phyloP scores from a whole-genome alignment of 306 rosid species.

The Castanea crenata region DNA sequence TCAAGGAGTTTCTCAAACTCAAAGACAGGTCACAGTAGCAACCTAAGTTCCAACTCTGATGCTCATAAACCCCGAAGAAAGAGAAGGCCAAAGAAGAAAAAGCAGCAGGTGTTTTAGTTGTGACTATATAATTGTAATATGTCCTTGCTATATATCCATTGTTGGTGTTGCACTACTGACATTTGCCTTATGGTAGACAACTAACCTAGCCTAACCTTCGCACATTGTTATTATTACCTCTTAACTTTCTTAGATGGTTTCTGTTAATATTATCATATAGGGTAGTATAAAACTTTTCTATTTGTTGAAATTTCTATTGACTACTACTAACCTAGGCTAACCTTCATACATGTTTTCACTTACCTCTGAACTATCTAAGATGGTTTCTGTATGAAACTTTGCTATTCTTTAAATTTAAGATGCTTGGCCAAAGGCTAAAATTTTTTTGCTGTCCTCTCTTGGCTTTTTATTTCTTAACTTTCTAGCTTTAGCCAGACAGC shows the following conservation, averaged over 20 bases:
- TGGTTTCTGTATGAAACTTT: background rate
- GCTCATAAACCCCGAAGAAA: slow-evolving; percentile 93
- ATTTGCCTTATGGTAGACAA: background rate
- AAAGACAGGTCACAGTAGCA: slow-evolving; percentile 73
- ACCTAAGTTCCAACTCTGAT: slow-evolving; percentile 94
- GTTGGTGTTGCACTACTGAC: background rate
- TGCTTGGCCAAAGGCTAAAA: background rate
- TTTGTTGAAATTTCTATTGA: background rate
- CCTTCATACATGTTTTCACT: background rate
- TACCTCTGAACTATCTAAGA: background rate
- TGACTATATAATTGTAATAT: background rate
- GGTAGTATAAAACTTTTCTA: background rate
- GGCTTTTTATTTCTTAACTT: background rate
- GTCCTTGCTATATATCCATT: background rate
- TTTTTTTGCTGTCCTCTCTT: background rate
- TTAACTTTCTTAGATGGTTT: background rate
- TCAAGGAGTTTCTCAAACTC: slow-evolving; percentile 73
- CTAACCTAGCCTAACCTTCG: background rate
- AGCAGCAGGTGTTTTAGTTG: slow-evolving; percentile 63
- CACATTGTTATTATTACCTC: background rate
- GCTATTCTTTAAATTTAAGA: background rate
- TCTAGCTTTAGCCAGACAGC: background rate
- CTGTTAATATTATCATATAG: background rate
- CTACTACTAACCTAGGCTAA: background rate
- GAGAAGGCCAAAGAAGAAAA: slow-evolving; percentile 93